Percentiles rank a stretch among this genome's conserved stretches.
phyloP scores from a whole-genome alignment of 2,329 filamentous ascomycete species.

The Knufia petricola region DNA sequence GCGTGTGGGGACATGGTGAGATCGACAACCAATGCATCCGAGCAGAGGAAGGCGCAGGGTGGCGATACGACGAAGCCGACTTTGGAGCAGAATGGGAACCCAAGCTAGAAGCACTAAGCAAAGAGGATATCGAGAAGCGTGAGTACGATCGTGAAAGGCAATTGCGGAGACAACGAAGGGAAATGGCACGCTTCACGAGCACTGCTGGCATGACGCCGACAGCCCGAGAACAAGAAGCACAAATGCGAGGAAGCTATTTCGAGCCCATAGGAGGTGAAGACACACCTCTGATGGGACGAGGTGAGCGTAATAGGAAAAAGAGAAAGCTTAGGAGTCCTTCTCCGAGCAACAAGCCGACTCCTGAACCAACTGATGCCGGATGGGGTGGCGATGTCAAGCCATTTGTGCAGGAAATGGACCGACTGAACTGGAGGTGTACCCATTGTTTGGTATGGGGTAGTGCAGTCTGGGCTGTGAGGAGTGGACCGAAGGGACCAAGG shows the following conservation, averaged over 20 bases:
- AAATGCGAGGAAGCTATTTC: constrained; percentile 48
- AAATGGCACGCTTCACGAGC: constrained; percentile 86
- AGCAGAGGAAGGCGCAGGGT: constrained; percentile 68
- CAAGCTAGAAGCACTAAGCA: constrained; percentile 69
- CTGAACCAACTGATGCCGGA: constrained; percentile 48
- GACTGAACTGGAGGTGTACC: constrained; percentile 72
- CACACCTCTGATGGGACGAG: constrained; percentile 72
- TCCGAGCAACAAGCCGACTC: constrained; percentile 62
- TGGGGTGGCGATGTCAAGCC: constrained; percentile 57
- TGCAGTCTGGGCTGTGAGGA: constrained; percentile 87
- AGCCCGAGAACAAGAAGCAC: constrained; percentile 55
- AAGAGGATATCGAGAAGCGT: constrained; percentile 95
- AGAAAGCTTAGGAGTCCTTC: constrained; percentile 80
- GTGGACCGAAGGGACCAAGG: constrained; percentile 75
- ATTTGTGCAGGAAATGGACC: constrained; percentile 62
- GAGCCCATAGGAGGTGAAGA: constrained; percentile 47
- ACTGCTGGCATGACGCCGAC: constrained; percentile 60
- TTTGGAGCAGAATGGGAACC: constrained; percentile 78
- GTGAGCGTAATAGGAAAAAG: constrained; percentile 93
- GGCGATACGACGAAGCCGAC: constrained; percentile 90
- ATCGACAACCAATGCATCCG: constrained; percentile 84
- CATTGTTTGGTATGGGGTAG: constrained; percentile 85
- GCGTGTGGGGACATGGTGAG: constrained; percentile 51
- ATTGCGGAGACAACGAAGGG: constrained; percentile 72
- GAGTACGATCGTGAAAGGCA: constrained; percentile 91